Conservation (phyloP, 2,329 filamentous ascomycete genomes). For the Aspergillus chevalieri region DNA sequence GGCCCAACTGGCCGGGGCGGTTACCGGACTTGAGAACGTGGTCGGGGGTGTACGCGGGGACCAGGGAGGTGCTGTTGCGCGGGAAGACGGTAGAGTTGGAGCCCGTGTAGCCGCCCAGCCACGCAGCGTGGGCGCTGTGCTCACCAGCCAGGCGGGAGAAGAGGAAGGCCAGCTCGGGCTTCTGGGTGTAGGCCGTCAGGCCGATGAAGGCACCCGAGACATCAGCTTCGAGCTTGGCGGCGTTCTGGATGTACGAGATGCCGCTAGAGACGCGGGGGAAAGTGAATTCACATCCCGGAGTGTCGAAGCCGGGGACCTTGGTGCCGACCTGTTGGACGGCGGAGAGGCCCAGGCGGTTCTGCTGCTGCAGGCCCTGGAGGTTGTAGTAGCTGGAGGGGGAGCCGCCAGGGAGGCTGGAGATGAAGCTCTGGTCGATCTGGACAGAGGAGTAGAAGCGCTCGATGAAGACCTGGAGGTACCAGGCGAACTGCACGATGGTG, state of each 20-base stretch:
- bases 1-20: slow-evolving; percentile 18
- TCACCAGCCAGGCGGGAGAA: slow-evolving; percentile 22
- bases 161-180: slow-evolving; percentile 26
- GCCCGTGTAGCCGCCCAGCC: slow-evolving; percentile 14
- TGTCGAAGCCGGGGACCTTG: slow-evolving; percentile 10
- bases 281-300: slow-evolving; percentile 18
- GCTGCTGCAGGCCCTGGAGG: slow-evolving; percentile 18
- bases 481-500: slow-evolving; percentile 18
- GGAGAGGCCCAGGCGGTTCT: slow-evolving; percentile 19
- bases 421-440: slow-evolving; percentile 19
- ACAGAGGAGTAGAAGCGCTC: slow-evolving; percentile 18
- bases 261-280: slow-evolving; percentile 12
- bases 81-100: slow-evolving; percentile 11
- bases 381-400: slow-evolving; percentile 16
- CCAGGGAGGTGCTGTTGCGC: slow-evolving; percentile 15
- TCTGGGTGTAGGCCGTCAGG: slow-evolving; percentile 21
- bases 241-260: slow-evolving; percentile 13
- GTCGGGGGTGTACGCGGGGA: slow-evolving; percentile 17
- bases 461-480: slow-evolving; percentile 17
- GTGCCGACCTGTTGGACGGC: slow-evolving; percentile 17
- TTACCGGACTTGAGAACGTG: slow-evolving; percentile 16
- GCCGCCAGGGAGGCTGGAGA: slow-evolving; percentile 13
- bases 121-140: slow-evolving; percentile 18
- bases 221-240: slow-evolving; percentile 16
- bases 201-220: slow-evolving; percentile 21